Percentiles rank a stretch among this genome's conserved stretches.
phyloP scores from a whole-genome alignment of 1,284 basidiomycete genomes.

The Trichosporon asahii region DNA sequence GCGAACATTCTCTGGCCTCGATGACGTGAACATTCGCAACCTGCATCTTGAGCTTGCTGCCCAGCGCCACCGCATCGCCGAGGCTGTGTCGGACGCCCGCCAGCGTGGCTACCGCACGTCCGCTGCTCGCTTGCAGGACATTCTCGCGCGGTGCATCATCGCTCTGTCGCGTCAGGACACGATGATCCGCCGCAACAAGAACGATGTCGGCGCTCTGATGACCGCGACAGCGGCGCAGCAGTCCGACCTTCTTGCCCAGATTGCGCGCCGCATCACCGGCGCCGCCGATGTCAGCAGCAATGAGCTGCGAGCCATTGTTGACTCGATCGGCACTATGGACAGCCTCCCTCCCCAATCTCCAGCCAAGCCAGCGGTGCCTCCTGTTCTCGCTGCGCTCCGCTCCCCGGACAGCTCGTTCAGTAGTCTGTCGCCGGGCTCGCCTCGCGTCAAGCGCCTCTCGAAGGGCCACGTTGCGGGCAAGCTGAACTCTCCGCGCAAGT shows the following conservation, averaged over 20 bases:
- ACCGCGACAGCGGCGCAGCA: neutral
- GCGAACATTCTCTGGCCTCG: conserved; percentile 67
- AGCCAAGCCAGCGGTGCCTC: neutral
- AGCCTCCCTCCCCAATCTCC: conserved; percentile 1
- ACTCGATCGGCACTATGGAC: conserved; percentile 3
- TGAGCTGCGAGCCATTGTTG: conserved; percentile 11
- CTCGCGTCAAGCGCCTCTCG: conserved; percentile 17
- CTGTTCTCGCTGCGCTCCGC: neutral
- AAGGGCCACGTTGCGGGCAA: conserved; percentile 17
- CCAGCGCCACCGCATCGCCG: conserved; percentile 69
- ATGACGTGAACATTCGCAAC: conserved; percentile 67
- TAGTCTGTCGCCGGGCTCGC: conserved; percentile 47
- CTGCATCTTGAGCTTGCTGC: conserved; percentile 68
- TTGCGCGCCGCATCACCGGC: neutral
- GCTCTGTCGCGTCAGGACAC: conserved; percentile 73
- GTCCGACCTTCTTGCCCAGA: neutral
- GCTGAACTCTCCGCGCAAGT: conserved; percentile 13
- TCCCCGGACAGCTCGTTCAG: conserved; percentile 21
- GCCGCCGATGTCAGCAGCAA: conserved; percentile 9
- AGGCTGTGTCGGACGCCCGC: conserved; percentile 65
- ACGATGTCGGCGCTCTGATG: conserved; percentile 50
- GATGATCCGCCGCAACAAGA: conserved; percentile 65
- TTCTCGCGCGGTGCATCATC: conserved; percentile 55
- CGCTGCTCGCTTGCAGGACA: conserved; percentile 63
- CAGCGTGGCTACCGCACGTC: conserved; percentile 65